phyloP scores from a whole-genome alignment of 106 monocot species.

The Dioscorea dumetorum region DNA sequence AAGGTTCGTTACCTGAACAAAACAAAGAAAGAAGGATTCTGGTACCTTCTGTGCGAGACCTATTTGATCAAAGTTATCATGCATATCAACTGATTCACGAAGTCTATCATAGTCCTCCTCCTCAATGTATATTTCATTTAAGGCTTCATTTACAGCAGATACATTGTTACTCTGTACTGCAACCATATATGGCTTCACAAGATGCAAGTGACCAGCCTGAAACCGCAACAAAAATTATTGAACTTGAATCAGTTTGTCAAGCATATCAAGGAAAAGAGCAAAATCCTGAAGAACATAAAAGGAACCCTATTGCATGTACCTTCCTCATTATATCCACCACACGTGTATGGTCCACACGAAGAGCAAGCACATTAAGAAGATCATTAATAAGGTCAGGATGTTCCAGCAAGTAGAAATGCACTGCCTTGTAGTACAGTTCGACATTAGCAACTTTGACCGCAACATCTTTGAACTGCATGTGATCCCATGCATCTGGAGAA shows the following conservation, averaged over 20 bases:
- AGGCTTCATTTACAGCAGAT: slow-evolving; percentile 92
- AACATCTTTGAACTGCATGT: slow-evolving; percentile 99
- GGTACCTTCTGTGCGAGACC: slow-evolving; percentile 97
- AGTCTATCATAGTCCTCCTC: slow-evolving; percentile 95
- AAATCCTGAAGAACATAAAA: no score
- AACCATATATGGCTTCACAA: slow-evolving; percentile 98
- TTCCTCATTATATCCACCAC: slow-evolving; percentile 96
- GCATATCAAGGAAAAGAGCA: background rate
- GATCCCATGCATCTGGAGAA: slow-evolving; percentile 98
- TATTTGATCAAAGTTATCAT: slow-evolving; percentile 99
- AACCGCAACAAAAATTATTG: background rate
- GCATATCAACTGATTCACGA: slow-evolving; percentile 93
- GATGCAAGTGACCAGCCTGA: slow-evolving; percentile 87
- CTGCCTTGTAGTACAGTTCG: slow-evolving; percentile 96
- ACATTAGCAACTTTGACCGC: slow-evolving; percentile 92
- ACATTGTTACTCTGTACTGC: slow-evolving; percentile 99
- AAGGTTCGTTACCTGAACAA: background rate
- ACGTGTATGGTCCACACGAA: slow-evolving; percentile 91
- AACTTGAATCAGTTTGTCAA: background rate
- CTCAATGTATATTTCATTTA: slow-evolving; percentile 97
- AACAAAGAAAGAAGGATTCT: background rate
- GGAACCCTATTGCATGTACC: slow-evolving; percentile 18
- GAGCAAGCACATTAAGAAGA: slow-evolving; percentile 86
- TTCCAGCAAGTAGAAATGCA: slow-evolving; percentile 95
- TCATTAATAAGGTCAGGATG: slow-evolving; percentile 98